Base-by-base conservation (phyloP, 441 rosid species). In the Croton setiger region DNA sequence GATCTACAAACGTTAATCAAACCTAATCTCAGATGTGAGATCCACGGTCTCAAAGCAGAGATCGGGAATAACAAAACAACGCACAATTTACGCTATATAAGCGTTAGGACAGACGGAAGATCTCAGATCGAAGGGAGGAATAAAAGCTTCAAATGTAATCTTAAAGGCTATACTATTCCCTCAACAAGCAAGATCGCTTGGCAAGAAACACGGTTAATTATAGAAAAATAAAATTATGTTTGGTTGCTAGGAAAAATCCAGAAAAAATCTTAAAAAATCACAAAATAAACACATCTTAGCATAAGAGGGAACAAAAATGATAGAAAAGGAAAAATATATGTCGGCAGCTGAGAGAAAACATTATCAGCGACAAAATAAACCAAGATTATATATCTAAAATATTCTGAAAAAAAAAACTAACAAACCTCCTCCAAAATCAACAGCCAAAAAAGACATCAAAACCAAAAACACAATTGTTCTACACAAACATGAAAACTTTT, bases 101-200 rank as follows among this genome's bases (percentile, higher is more conserved):
- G 1, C 43, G 33, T 11, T 4, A 39, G 12, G 41, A 27, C 2
- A 9, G 4, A n/a, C 17, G 18, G 48, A 33, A 67, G 67, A 73
- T 67, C 71, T 73, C 35, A 55, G 67, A 73, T 67, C 57, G 17
- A 35, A 37, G 23, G 2, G 17, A 57, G 27, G 36, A n/a, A 23
- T 23, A 37, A 37, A 39, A 0, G 21, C 13, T 23, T 27, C 18
- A 71, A 2, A 56, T 10, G 33, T 18, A 6, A 12, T 17, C 21
- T 49, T 3, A 47, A n/a, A 63, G 9, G 44, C 11, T 33, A 8
- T 21, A 0, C 41, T 41, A 23, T 4, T 12, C 45, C 20, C 57
- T 27, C 56, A 52, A 39, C 33, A 39, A 33, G 13, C 37, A 15
- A 72, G 62, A 72, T 64, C 71, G 27, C 60, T 27, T 21, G 27